phyloP scores from a whole-genome alignment of 2,329 filamentous ascomycete species.

The Sclerotinia sclerotiorum region DNA sequence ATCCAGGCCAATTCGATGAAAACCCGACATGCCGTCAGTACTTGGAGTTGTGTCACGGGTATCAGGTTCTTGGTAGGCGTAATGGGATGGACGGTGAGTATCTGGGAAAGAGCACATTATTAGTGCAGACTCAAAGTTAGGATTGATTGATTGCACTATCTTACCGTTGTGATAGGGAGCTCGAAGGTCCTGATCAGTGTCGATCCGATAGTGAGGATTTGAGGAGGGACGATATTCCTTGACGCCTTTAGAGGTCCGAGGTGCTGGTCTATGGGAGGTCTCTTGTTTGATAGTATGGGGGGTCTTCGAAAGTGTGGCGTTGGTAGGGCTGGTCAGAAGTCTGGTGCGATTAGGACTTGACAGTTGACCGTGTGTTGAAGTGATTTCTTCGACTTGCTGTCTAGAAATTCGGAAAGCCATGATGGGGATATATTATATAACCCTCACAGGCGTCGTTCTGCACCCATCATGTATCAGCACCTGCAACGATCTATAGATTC shows the following conservation, averaged over 20 bases:
- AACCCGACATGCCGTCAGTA: background rate
- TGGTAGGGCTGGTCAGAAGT: background rate
- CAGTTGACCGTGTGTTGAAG: background rate
- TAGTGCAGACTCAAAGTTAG: background rate
- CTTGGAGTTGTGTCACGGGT: background rate
- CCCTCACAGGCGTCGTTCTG: background rate
- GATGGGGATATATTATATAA: background rate
- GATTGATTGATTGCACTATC: background rate
- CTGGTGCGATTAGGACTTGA: background rate
- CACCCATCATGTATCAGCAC: background rate
- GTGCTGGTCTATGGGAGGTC: background rate
- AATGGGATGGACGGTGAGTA: background rate
- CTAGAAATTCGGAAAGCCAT: background rate
- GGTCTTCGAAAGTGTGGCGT: background rate
- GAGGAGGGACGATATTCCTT: background rate
- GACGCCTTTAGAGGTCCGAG: background rate
- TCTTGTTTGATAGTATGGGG: background rate
- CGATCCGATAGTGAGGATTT: background rate
- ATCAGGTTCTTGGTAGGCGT: background rate
- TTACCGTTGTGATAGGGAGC: background rate
- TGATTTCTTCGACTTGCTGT: background rate
- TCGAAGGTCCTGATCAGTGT: background rate
- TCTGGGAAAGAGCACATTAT: background rate
- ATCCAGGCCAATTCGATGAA: constrained; percentile 45
- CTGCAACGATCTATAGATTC: background rate